Base-by-base conservation (phyloP, 1,284 basidiomycete species). In the Tilletia horrida region DNA sequence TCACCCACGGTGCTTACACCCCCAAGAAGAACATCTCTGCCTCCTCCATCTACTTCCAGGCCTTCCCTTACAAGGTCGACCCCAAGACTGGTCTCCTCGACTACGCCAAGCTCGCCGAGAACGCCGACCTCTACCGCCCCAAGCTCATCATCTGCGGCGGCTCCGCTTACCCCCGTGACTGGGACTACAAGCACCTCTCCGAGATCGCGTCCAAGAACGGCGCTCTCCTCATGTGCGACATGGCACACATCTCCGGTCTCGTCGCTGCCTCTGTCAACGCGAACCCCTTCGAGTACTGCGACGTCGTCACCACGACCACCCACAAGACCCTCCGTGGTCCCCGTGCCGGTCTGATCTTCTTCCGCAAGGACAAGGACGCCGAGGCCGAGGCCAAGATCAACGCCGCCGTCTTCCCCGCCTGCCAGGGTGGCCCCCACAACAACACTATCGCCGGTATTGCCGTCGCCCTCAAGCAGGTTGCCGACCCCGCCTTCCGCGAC, bases 21-120 rank as follows among this genome's bases (percentile, higher is more conserved):
- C 93, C 93, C 72, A 97, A 97, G 86, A 96, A 97, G 87, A 98
- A 98, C 86, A 98, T 99, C 88, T 97, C 95, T 65, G 93, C 96
- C 29, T 98, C 95, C 48, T 97, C 95, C 21, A 97, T 98, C 85
- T 98, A 98, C 87, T 99, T 98, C 90, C 94, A 98, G 84, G 97
- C 95, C 59, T 88, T 97, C 83, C 96, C 96, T 63, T 99, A 98
- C 83, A 89, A 88, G 69, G 91, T 98, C 76, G 74, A 81, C 73
- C 69, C 74, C 52, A 68, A 76, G 68, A 92, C 90, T 70, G 91
- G 96, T 83, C 86, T 95, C 77, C 90, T 99, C 79, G 93, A 98
- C 86, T 97, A 97, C 84, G 86, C 86, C 63, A 86, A 85, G 61
- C 88, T 99, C 79, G 87, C 88, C 69, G 86, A 88, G 76, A 93